Evolutionary conservation across 1,139 yeast species (phyloP), one percentile per base, ranked within the genome.

Genomic region (Kluyveromyces sp.): DNA sequence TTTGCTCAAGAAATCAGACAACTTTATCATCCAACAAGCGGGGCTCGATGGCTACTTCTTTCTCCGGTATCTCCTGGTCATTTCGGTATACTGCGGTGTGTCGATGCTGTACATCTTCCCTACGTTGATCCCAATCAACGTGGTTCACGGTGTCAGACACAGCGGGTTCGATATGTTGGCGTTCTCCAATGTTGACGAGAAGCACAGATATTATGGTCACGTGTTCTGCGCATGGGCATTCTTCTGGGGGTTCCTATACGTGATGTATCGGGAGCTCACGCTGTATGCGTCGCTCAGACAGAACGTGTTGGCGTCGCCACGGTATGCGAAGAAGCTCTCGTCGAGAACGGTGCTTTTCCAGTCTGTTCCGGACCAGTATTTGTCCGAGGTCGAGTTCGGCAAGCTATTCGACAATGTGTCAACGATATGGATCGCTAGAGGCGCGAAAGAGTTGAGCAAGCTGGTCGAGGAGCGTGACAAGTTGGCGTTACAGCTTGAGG

Each of bases 321-420:
- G 79, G 52, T 87, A 87, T 62, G 83, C 94, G 45, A 73, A 77
- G 51, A 75, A 80, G 55, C 68, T 85, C 34, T 77, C 94, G 10
- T 84, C 94, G 4, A 78, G 92, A 62, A 84, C 95, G 1, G 80
- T 92, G 28, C 70, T 90, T 48, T 76, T 90, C 61, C 94, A 86
- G 61, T 77, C 83, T 34, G 86, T 92, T 4, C 96, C 97, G 10
- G 77, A 79, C 45, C 71, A 78, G 34, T 73, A 80, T 54, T 70
- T 83, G 48, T 78, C 76, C 54, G 86, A 80, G 57, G 80, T 76
- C 51, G 83, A 79, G 53, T 74, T 83, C 48, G 54, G 75, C 56
- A 75, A 74, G 66, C 72, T 76, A 61, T 89, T 79, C 69, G 85
- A 76, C 62, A 95, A 75, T 68, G 94, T 74, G 61, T 78, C 73